These are phyloP conservation scores for Penicillium pancosmium DNA, from an alignment of 495 filamentous ascomycete genomes.

Conservation along the genomic window DNA sequence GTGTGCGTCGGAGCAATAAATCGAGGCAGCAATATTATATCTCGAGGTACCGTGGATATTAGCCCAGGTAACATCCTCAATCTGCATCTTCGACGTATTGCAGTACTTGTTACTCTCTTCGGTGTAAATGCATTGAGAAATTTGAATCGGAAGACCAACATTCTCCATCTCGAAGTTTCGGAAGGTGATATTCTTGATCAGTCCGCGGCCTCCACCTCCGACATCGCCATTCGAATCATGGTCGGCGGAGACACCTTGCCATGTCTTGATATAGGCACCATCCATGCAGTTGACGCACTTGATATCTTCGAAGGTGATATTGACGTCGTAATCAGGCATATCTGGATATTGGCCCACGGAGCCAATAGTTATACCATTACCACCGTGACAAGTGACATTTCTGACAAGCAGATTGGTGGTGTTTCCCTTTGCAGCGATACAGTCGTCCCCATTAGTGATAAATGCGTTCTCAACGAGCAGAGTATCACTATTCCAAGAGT, in stretches of 20 bases:
- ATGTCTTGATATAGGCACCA: slow-evolving; percentile 59
- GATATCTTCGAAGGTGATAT: slow-evolving; percentile 32
- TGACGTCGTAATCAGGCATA: slow-evolving; percentile 31
- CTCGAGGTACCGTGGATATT: slow-evolving; percentile 58
- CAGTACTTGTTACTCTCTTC: slow-evolving; percentile 37
- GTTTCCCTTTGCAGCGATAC: slow-evolving; percentile 40
- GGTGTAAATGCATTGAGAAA: slow-evolving; percentile 61
- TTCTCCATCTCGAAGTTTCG: slow-evolving; percentile 49
- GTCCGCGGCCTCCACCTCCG: slow-evolving; percentile 36
- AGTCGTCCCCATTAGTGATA: slow-evolving; percentile 41
- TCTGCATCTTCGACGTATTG: slow-evolving; percentile 52
- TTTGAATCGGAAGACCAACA: slow-evolving; percentile 58
- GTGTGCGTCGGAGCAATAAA: slow-evolving; percentile 53
- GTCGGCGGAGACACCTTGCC: slow-evolving; percentile 36
- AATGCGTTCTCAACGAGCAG: slow-evolving; percentile 36
- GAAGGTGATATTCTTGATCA: slow-evolving; percentile 55
- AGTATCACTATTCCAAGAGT: slow-evolving; percentile 37
- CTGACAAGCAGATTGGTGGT: slow-evolving; percentile 41
- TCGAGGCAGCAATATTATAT: slow-evolving; percentile 57
- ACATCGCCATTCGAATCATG: slow-evolving; percentile 33
- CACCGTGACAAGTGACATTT: slow-evolving; percentile 35
- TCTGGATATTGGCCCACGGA: slow-evolving; percentile 47
- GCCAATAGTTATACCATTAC: slow-evolving; percentile 41
- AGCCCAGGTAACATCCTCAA: slow-evolving; percentile 54
- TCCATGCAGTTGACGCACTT: slow-evolving; percentile 46